Evolutionary conservation across 179 eudicot genomes (phyloP), one percentile per base, ranked within the genome.

Genomic region (Pouteria campechiana): DNA sequence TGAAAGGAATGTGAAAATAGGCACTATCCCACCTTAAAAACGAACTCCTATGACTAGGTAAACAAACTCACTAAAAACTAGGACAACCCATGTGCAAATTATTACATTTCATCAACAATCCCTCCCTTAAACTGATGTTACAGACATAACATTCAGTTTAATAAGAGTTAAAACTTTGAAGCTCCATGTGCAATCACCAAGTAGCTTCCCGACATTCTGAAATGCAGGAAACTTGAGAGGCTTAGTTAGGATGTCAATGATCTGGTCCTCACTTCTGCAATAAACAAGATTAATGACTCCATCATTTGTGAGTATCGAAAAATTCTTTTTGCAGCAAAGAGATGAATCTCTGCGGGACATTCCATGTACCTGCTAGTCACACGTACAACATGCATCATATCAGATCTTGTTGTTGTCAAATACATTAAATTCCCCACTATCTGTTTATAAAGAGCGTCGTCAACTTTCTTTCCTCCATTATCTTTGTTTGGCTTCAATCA

Each of bases 241-340:
- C 30, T 42, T 42, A 1, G 47, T 42, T 2, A 42, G 16, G 3
- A 42, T 25, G 17, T 42, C 30, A 23, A 33, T 20, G 13, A 25
- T 1, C 17, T 42, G 32, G 6, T 42, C 47, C 28, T 42, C 32
- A 42, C 32, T 42, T 25, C 18, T 42, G 32, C 32, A 42, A 14
- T 24, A 25, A 19, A 24, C 15, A 3, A 24, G 21, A 42, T 42
- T 11, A 25, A 42, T 42, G 3, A 42, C 32, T 24, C 32, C 47
- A 11, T 42, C 32, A 2, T 10, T 25, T 25, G 32, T 24, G 8
- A 42, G 32, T n/a, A n/a, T n/a, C n/a, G n/a, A n/a, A n/a, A n/a
- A n/a, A n/a, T 27, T 27, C 30, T 27, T 27, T 27, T 27, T 27
- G 30, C 9, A 4, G 30, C 30, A 4, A 4, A 9, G 4, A 27